A percentile compares a stretch with the other conserved stretches of the same genome.
These are phyloP conservation scores for Kurtzmaniella quercitrusa DNA, from an alignment of 1,139 yeast species.

Conservation along the genomic window DNA sequence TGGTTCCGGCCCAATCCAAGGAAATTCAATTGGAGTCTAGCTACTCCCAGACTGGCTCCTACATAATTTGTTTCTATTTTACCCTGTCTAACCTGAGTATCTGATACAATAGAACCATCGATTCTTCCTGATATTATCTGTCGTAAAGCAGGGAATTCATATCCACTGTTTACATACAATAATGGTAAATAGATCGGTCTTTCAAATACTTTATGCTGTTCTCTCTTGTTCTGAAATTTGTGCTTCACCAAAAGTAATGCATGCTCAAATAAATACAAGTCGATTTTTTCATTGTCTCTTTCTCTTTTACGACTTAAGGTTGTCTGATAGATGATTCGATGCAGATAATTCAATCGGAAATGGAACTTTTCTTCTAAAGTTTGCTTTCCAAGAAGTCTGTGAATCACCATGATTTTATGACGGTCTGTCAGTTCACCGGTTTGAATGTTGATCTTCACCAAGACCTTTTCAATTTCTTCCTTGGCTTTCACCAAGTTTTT, in stretches of 20 bases:
- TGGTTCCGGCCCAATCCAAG: slow-evolving; percentile 43
- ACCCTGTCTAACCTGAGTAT: slow-evolving; percentile 25
- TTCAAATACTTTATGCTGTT: slow-evolving; percentile 86
- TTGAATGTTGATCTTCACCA: slow-evolving; percentile 79
- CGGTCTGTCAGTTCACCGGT: slow-evolving; percentile 95
- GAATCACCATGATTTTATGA: slow-evolving; percentile 82
- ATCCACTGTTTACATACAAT: slow-evolving; percentile 69
- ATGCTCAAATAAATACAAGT: slow-evolving; percentile 83
- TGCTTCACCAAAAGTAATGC: slow-evolving; percentile 81
- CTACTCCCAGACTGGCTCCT: slow-evolving; percentile 6
- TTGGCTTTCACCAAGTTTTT: slow-evolving; percentile 70
- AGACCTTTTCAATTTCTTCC: slow-evolving; percentile 68
- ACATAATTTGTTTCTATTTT: slow-evolving; percentile 18
- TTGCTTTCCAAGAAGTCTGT: slow-evolving; percentile 75
- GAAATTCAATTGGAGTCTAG: slow-evolving; percentile 46
- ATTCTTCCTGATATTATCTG: slow-evolving; percentile 36
- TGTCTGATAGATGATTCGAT: slow-evolving; percentile 77
- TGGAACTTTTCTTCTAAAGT: slow-evolving; percentile 57
- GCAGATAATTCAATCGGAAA: slow-evolving; percentile 76
- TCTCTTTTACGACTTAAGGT: slow-evolving; percentile 56
- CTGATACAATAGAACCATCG: slow-evolving; percentile 39
- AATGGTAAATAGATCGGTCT: slow-evolving; percentile 90
- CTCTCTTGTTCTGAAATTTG: slow-evolving; percentile 84
- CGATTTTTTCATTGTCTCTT: slow-evolving; percentile 68
- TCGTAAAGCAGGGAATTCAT: slow-evolving; percentile 66